Percentiles rank a stretch among this genome's conserved stretches.
These are phyloP conservation scores for Psidium friedrichsthalianum DNA, from an alignment of 345 rosid species.

Conservation along the genomic window DNA sequence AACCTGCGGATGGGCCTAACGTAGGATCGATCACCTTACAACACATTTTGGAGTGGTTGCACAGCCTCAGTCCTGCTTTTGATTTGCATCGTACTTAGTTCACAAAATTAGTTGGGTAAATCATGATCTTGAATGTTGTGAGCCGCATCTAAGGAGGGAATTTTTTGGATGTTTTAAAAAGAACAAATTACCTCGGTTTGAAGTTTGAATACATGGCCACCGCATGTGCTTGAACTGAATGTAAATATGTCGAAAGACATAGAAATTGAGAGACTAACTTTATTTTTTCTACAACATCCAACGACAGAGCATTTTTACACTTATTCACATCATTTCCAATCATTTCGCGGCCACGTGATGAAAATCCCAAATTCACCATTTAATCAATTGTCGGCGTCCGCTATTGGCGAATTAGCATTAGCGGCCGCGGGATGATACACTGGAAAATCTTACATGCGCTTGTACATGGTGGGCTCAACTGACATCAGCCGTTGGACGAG, in stretches of 20 bases:
- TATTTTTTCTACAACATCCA: neutral
- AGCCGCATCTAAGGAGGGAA: neutral
- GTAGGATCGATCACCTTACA: no score
- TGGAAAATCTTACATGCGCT: neutral
- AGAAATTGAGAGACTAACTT: neutral
- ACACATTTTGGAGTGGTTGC: no score
- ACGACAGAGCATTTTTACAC: neutral
- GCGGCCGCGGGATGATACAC: rapidly evolving
- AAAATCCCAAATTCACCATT: neutral
- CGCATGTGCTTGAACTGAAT: neutral
- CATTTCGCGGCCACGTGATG: no score
- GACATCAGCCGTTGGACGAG: neutral
- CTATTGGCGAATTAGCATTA: neutral
- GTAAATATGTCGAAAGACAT: neutral
- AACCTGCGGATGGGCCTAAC: rapidly evolving
- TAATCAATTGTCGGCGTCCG: neutral
- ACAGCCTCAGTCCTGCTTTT: neutral
- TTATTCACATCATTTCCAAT: no score
- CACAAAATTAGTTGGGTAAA: neutral
- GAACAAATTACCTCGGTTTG: neutral
- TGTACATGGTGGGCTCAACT: neutral
- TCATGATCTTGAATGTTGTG: neutral
- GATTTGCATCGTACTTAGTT: neutral
- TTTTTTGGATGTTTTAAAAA: neutral
- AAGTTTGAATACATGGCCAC: rapidly evolving